Evolutionary conservation across 73 alveolate genomes (phyloP).

Genomic region (Effrenium voratum): DNA sequence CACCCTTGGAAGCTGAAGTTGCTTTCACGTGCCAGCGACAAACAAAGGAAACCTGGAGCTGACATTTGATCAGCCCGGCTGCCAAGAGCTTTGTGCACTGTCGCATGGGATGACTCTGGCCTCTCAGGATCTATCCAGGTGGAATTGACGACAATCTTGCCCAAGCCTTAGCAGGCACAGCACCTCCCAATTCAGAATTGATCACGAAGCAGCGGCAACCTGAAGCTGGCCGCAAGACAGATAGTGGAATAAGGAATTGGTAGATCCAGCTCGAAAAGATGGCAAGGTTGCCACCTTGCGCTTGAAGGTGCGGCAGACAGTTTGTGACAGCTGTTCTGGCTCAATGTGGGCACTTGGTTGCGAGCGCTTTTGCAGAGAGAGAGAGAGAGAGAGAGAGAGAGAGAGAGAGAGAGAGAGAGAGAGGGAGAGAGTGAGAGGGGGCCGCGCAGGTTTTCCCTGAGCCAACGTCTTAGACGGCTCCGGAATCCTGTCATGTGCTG

Average conservation of each 20-base stretch:
- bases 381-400: no score
- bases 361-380: no score
- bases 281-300: constrained; percentile 78
- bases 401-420: no score
- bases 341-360: no score
- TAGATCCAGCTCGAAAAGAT: constrained; percentile 80
- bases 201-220: neutral
- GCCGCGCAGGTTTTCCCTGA: no score
- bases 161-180: constrained; percentile 1
- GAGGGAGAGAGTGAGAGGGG: no score
- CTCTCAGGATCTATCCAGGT: constrained; percentile 38
- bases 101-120: neutral
- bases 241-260: constrained; percentile 41
- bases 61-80: constrained; percentile 57
- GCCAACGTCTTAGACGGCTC: no score
- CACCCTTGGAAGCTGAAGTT: neutral
- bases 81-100: neutral
- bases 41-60: constrained; percentile 61
- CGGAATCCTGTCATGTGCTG: no score
- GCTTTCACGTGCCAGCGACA: neutral
- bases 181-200: neutral
- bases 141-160: constrained; percentile 65
- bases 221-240: no score
- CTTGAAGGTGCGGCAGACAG: neutral
- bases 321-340: no score